Conservation (phyloP, 75 land plant genomes). For the Chamaecyparis obtusa region DNA sequence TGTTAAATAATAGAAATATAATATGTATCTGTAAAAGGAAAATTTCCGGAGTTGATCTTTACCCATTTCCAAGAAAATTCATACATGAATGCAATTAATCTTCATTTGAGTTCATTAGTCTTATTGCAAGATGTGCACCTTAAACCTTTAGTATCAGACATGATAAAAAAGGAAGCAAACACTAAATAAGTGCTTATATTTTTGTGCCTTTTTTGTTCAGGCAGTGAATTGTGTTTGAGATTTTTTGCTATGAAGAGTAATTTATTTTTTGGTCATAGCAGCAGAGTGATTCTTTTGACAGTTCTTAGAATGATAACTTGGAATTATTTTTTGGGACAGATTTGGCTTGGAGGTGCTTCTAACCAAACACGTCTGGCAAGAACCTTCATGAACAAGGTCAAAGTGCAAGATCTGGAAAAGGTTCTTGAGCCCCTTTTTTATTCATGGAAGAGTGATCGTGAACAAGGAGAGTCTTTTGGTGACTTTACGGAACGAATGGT, state of each 20-base stretch:
- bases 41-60: neutral
- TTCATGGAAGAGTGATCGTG: slow-evolving; percentile 65
- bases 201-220: neutral
- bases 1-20: too few relatives aligned
- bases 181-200: neutral
- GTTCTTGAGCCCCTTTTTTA: slow-evolving; percentile 91
- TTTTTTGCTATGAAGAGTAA: neutral
- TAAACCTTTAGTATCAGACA: neutral
- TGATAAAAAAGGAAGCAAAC: neutral
- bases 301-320: neutral
- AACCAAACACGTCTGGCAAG: slow-evolving; percentile 83
- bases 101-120: neutral
- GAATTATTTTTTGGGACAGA: slow-evolving; percentile 30
- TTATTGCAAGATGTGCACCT: neutral
- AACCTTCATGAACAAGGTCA: slow-evolving; percentile 84
- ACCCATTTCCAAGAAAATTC: neutral
- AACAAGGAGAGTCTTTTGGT: slow-evolving; percentile 80
- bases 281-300: neutral
- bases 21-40: neutral
- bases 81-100: neutral
- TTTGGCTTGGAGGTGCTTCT: slow-evolving; percentile 96
- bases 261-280: neutral
- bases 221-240: neutral
- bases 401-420: slow-evolving; percentile 87
- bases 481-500: slow-evolving; percentile 78